Base-by-base conservation (phyloP, 208 protist species). In the Phytomonas sp. region DNA sequence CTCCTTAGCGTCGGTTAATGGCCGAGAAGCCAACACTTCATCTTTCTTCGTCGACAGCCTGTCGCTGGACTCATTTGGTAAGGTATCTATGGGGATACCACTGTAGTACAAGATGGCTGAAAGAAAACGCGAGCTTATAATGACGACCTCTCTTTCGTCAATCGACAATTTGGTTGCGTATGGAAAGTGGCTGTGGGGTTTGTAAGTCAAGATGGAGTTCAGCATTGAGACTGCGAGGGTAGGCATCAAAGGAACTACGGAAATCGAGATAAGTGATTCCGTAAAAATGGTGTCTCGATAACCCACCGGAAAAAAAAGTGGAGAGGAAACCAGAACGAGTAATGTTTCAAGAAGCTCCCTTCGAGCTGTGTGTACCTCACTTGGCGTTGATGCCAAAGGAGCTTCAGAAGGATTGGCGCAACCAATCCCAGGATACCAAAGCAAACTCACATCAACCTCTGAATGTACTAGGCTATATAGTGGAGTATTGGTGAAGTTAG, bases 271-370 rank as follows among this genome's bases (percentile, higher is more conserved):
- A 8, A 91, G 63, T 4, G 84, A 79, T 66, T 93, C 86, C 26
- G 80, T 86, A 68, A 96, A 96, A 26, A 93, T 70, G 20, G 66
- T 82, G 63, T 96, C 91, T n/a, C 82, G 78, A 66, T 71, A 86
- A 23, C 71, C 77, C 2, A 70, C 33, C 4, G 69, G 61, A 71
- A 78, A 75, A 66, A 88, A 93, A 3, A 96, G 29, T 29, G 79
- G 81, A 7, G 78, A 83, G 28, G 88, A 84, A 4, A 93, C 56
- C 51, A 77, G 56, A 0, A 68, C 68, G 15, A 86, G 75, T 6
- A 96, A 65, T 43, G 86, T 82, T 28, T 75, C 63, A 30, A 96
- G 75, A 26, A 96, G 32, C 51, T 79, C 77, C 36, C 73, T 69
- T 2, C 89, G 89, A 59, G 75, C 28, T n/a, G 61, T 62, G 37